Conservation (phyloP, 257 asterid species). For the Vinca minor region DNA sequence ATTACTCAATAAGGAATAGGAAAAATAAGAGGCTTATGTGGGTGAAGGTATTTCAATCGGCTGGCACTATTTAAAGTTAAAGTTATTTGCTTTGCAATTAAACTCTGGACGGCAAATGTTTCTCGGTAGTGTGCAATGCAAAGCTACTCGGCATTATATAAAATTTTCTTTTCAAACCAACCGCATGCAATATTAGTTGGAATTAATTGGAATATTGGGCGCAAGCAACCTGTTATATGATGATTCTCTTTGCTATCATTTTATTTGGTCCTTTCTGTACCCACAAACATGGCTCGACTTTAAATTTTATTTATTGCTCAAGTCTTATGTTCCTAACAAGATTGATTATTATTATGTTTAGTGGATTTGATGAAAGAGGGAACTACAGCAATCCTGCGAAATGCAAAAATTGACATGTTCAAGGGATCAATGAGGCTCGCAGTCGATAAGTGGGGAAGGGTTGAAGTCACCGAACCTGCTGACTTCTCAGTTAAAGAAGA, state of each 20-base stretch:
- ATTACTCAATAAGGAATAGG: no score
- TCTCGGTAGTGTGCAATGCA: not conserved
- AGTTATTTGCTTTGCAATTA: no score
- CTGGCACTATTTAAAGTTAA: no score
- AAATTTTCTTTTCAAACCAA: no score
- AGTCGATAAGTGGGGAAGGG: conserved; percentile 79
- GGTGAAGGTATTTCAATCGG: no score
- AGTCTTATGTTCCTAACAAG: not conserved
- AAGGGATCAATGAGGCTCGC: conserved; percentile 88
- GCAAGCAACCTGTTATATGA: no score
- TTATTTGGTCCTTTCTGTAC: not conserved
- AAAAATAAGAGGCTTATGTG: no score
- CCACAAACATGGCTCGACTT: not conserved
- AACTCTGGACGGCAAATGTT: not conserved
- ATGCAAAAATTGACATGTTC: conserved; percentile 80
- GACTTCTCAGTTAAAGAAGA: conserved; percentile 60
- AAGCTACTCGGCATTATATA: no score
- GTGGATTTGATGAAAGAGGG: conserved; percentile 79
- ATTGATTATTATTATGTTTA: conserved; percentile 10
- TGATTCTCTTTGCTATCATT: not conserved
- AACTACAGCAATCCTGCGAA: conserved; percentile 49
- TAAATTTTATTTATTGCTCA: not conserved
- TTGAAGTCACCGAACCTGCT: conserved; percentile 64
- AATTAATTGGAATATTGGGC: no score
- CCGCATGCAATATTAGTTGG: no score